Percentiles rank a stretch among this genome's conserved stretches.
phyloP scores from a whole-genome alignment of 306 rosid genomes.

The Acacia confusa region DNA sequence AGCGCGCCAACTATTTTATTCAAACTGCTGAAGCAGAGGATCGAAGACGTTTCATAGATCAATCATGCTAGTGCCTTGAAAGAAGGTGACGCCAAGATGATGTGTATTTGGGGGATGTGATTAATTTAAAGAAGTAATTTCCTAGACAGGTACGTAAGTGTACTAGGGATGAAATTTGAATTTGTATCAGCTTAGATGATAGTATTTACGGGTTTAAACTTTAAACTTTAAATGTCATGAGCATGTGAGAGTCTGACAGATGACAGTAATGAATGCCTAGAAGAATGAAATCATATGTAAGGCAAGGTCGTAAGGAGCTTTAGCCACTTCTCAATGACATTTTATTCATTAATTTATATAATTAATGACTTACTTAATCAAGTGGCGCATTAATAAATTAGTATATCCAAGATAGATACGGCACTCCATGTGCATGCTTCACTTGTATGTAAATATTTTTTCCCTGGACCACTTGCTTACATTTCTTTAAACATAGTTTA shows the following conservation, averaged over 20 bases:
- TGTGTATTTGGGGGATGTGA: no score
- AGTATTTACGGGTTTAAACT: slow-evolving; percentile 32
- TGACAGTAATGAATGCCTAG: slow-evolving; percentile 49
- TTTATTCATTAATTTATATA: slow-evolving; percentile 26
- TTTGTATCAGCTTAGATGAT: slow-evolving; percentile 12
- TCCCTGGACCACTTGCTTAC: not conserved
- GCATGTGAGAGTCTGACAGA: slow-evolving; percentile 42
- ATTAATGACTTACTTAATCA: slow-evolving; percentile 15
- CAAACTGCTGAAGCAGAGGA: slow-evolving; percentile 9
- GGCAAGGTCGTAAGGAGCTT: slow-evolving; percentile 33
- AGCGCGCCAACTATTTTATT: slow-evolving; percentile 8
- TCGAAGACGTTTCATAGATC: not conserved
- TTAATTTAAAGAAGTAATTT: no score
- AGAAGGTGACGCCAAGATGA: slow-evolving; percentile 28
- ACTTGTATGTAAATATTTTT: slow-evolving; percentile 12
- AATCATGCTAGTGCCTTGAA: not conserved
- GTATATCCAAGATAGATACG: slow-evolving; percentile 49
- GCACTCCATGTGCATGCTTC: slow-evolving; percentile 66
- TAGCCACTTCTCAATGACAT: slow-evolving; percentile 41
- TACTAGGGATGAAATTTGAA: slow-evolving; percentile 8
- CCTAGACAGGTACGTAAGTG: slow-evolving; percentile 9
- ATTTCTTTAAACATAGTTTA: slow-evolving; percentile 32
- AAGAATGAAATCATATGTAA: slow-evolving; percentile 54
- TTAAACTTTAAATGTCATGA: slow-evolving; percentile 21
- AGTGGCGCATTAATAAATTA: slow-evolving; percentile 28